These are phyloP conservation scores for Hypoxylon sp. DNA, from an alignment of 2,329 filamentous ascomycete species.

Conservation along the genomic window DNA sequence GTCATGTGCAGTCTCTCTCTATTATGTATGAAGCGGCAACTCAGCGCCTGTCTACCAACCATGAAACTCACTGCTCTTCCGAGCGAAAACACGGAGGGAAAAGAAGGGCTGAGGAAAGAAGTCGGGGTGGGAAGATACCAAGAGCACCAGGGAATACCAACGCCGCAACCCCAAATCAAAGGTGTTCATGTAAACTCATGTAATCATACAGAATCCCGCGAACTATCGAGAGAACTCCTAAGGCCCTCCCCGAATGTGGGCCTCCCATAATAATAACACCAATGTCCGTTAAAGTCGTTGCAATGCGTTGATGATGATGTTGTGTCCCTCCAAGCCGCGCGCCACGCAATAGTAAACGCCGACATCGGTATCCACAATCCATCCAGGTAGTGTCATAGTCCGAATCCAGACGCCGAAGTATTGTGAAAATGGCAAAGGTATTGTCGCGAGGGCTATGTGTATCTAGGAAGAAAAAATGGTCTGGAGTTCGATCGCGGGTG, in stretches of 20 bases:
- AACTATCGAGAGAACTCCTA: conserved; percentile 36
- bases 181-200: conserved; percentile 43
- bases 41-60: conserved; percentile 30
- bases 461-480: conserved; percentile 50
- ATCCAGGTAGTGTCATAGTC: conserved; percentile 51
- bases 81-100: conserved; percentile 7
- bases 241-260: conserved; percentile 9
- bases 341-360: conserved; percentile 45
- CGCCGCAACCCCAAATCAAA: conserved; percentile 34
- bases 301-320: conserved; percentile 43
- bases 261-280: conserved; percentile 40
- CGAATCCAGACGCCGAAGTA: conserved; percentile 55
- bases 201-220: conserved; percentile 41
- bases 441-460: conserved; percentile 52
- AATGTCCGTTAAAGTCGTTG: conserved; percentile 46
- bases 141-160: conserved; percentile 39
- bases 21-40: conserved; percentile 38
- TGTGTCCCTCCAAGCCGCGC: conserved; percentile 40
- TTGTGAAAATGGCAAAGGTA: conserved; percentile 52
- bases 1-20: conserved; percentile 34
- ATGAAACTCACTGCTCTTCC: conserved; percentile 25
- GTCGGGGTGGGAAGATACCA: conserved; percentile 15
- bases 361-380: conserved; percentile 49
- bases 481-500: conserved; percentile 6
- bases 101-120: conserved; percentile 15